Evolutionary conservation across 352 stramenopile species (phyloP), one percentile per base, ranked within the genome.

Genomic region (Pythium chondricola): DNA sequence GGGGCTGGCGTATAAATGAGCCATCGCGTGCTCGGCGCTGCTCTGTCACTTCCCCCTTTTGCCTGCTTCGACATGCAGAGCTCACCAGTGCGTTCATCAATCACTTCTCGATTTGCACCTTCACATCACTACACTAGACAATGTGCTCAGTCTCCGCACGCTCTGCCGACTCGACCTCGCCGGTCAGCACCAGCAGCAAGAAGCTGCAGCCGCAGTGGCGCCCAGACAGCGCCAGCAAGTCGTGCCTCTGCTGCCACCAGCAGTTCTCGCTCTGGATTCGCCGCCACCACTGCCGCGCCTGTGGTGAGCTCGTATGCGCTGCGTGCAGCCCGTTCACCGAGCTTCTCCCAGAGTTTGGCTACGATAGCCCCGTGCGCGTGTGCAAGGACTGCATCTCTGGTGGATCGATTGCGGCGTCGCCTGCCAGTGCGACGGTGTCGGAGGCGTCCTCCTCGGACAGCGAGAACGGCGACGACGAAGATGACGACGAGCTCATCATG

Each of bases 261-360:
- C 50, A 70, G 42, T 91, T 91, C 67, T 85, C 76, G 45, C 72
- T 87, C 43, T 88, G 74, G 68, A 70, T 73, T 9, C 78, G 78
- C 31, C 80, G 78, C 48, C 80, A 92, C 65, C 79, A 88, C 64
- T 92, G 81, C 65, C 74, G 78, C 43, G 77, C 78, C 0, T 92
- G 81, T 43, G 78, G 78, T 6, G 72, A 88, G 49, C 71, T 92
- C 13, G 81, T 92, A 11, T 92, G 81, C 50, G 71, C 51, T 29
- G 69, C 82, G 18, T 92, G 81, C 67, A 84, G 67, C 21, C 81
- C 78, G 11, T 84, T 73, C 58, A 74, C 52, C 24, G 61, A 69
- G 29, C 51, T 59, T n/a, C 58, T 87, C 4, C 75, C 77, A 0
- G 67, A 82, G 35, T 68, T 86, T 25, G 81, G 77, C 38, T 89